phyloP scores from a whole-genome alignment of 345 rosid genomes.

The Excoecaria agallocha region DNA sequence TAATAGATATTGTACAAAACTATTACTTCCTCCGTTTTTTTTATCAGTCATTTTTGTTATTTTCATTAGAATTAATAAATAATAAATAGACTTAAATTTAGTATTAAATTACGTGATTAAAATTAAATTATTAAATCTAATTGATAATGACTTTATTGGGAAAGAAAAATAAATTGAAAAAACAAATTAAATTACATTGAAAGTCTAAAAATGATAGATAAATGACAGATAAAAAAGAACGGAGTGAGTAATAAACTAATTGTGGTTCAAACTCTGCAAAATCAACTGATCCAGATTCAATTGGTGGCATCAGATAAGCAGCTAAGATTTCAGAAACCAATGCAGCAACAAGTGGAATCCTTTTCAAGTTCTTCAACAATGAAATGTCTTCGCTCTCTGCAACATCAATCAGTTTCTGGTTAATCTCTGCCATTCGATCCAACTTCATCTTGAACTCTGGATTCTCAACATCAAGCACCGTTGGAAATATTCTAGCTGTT shows the following conservation, averaged over 20 bases:
- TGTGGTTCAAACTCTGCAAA: constrained; percentile 84
- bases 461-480: constrained; percentile 91
- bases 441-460: constrained; percentile 96
- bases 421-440: constrained; percentile 82
- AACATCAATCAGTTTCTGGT: constrained; percentile 60
- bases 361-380: constrained; percentile 81
- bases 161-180: too few species aligned
- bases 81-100: too few species aligned
- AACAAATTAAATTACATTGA: too few species aligned
- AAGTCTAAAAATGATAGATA: too few species aligned
- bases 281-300: constrained; percentile 96
- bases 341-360: constrained; percentile 70
- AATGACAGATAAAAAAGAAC: too few species aligned
- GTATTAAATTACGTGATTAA: too few species aligned
- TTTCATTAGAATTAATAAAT: too few species aligned
- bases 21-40: too few species aligned
- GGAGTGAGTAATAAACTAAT: constrained; percentile 80
- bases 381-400: constrained; percentile 62
- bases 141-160: too few species aligned
- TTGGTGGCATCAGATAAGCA: constrained; percentile 91
- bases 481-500: constrained; percentile 93
- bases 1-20: constrained; percentile 13
- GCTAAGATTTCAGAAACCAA: constrained; percentile 78
- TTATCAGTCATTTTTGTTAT: too few species aligned
- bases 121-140: too few species aligned